Conservation (phyloP, 1,139 yeast genomes). For the Candida sp. region DNA sequence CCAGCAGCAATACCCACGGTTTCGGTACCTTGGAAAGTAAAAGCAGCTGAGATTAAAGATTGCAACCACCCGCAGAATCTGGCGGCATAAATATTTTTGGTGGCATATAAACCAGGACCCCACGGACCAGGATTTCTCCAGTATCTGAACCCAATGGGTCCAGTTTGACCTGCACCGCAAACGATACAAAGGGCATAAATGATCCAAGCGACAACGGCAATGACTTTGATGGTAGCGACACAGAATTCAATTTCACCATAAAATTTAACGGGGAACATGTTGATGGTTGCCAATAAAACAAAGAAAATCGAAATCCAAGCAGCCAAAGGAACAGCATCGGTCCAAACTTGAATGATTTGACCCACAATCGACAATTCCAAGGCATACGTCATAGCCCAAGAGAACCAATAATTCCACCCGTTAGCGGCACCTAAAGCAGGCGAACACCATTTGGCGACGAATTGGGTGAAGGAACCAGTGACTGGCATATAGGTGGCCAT, state of each 20-base stretch:
- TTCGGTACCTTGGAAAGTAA: slow-evolving; percentile 80
- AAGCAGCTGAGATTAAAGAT: slow-evolving; percentile 64
- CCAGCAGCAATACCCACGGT: slow-evolving; percentile 88
- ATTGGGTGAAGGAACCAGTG: slow-evolving; percentile 59
- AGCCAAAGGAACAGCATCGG: slow-evolving; percentile 64
- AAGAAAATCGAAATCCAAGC: slow-evolving; percentile 76
- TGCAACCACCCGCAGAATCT: slow-evolving; percentile 67
- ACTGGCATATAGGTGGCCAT: slow-evolving; percentile 74
- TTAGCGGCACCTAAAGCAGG: slow-evolving; percentile 77
- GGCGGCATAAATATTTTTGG: slow-evolving; percentile 43
- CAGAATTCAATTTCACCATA: slow-evolving; percentile 47
- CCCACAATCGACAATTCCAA: slow-evolving; percentile 81
- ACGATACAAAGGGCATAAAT: slow-evolving; percentile 66
- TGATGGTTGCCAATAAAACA: slow-evolving; percentile 29
- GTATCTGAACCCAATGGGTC: slow-evolving; percentile 80
- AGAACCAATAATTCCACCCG: slow-evolving; percentile 85
- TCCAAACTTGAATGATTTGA: slow-evolving; percentile 75
- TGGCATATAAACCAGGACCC: slow-evolving; percentile 57
- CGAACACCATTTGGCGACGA: slow-evolving; percentile 58
- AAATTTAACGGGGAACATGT: slow-evolving; percentile 41
- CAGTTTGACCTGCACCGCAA: slow-evolving; percentile 67
- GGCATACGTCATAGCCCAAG: slow-evolving; percentile 84
- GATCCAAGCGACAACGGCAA: slow-evolving; percentile 71
- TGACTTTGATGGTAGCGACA: slow-evolving; percentile 61
- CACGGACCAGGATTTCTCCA: slow-evolving; percentile 94